These are phyloP conservation scores for Cytospora chrysosperma DNA, from an alignment of 2,329 filamentous ascomycete genomes.

Conservation along the genomic window DNA sequence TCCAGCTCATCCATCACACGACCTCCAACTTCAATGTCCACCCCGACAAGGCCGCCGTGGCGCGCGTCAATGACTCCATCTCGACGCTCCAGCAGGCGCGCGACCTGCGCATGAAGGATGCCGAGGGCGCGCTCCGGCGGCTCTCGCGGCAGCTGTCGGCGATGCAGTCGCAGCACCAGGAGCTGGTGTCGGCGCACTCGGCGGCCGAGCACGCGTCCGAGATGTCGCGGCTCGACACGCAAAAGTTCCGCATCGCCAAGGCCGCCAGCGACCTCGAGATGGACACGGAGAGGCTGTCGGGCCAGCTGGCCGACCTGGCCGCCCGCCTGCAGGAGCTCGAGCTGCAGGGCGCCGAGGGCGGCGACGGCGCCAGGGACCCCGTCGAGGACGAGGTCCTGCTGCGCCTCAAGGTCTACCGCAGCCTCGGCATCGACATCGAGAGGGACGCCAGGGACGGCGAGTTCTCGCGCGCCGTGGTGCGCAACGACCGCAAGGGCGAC, in stretches of 20 bases:
- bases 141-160: conserved; percentile 75
- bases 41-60: conserved; percentile 80
- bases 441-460: conserved; percentile 70
- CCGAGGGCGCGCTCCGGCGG: conserved; percentile 65
- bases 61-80: conserved; percentile 81
- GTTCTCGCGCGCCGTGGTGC: conserved; percentile 81
- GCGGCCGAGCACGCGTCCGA: conserved; percentile 76
- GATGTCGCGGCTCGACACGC: conserved; percentile 84
- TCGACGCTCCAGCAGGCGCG: conserved; percentile 82
- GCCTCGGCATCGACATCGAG: conserved; percentile 86
- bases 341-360: conserved; percentile 80
- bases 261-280: conserved; percentile 85
- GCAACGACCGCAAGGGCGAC: conserved; percentile 83
- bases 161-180: conserved; percentile 71
- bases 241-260: conserved; percentile 95
- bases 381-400: conserved; percentile 67
- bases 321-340: conserved; percentile 79
- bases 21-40: conserved; percentile 93
- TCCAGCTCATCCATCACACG: conserved; percentile 86
- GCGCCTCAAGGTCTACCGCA: conserved; percentile 86
- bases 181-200: conserved; percentile 73
- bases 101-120: conserved; percentile 70
- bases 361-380: conserved; percentile 37
- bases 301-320: conserved; percentile 72
- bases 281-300: conserved; percentile 87